Conservation (phyloP, 257 asterid genomes). For the Thymus quinquecostatus region DNA sequence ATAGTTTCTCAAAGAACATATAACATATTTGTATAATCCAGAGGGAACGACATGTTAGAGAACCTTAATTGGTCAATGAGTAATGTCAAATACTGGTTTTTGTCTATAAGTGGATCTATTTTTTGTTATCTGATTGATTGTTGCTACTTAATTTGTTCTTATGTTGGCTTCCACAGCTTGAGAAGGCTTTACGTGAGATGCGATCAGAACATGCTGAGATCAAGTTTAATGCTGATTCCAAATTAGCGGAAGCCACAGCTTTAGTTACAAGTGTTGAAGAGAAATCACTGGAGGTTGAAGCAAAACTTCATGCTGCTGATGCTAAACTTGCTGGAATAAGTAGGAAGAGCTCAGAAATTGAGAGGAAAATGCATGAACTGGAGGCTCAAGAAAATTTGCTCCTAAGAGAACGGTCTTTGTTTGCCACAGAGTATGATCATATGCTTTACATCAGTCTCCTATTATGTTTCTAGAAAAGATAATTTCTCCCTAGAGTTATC, state of each 20-base stretch:
- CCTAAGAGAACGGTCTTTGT: slow-evolving; percentile 74
- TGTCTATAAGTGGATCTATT: slow-evolving; percentile 11
- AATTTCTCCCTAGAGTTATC: not conserved
- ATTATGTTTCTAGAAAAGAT: slow-evolving; percentile 22
- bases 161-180: slow-evolving; percentile 70
- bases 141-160: slow-evolving; percentile 30
- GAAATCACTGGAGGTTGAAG: slow-evolving; percentile 85
- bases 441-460: slow-evolving; percentile 11
- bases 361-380: slow-evolving; percentile 71
- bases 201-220: slow-evolving; percentile 86
- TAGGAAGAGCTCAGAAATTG: slow-evolving; percentile 82
- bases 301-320: slow-evolving; percentile 79
- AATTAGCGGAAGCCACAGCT: slow-evolving; percentile 81
- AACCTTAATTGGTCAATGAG: not conserved
- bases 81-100: not conserved
- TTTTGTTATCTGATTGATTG: slow-evolving; percentile 5
- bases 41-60: not conserved
- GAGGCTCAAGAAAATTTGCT: slow-evolving; percentile 78
- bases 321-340: slow-evolving; percentile 91
- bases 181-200: slow-evolving; percentile 83
- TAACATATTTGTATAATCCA: not conserved
- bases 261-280: slow-evolving; percentile 73
- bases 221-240: slow-evolving; percentile 88
- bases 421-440: slow-evolving; percentile 66
- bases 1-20: not conserved